Base-by-base conservation (phyloP, 2,329 filamentous ascomycete genomes). In the Neophaeococcomyces mojaviensis region DNA sequence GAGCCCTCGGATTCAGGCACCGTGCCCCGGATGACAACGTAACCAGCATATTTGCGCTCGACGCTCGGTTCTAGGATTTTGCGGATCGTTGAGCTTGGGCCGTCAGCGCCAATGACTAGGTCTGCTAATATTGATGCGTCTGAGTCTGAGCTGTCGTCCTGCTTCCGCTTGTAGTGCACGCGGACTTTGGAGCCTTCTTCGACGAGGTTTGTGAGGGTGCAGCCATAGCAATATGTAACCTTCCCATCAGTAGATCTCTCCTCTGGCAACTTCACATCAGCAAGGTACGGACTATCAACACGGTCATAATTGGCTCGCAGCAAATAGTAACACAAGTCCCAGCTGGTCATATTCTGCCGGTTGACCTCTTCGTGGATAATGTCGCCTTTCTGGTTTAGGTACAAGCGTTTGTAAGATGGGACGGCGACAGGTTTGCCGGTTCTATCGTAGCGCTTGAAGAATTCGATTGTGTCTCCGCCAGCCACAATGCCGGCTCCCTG, bases 1-100 rank as follows among this genome's bases (percentile, higher is more conserved):
- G 61, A 65, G 3, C 64, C 61, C 30, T 66, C 61, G n/a, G 51
- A 44, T 50, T 73, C 69, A 2, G 51, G 55, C 3, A 72, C 56
- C 0, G 66, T 70, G 2, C 69, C 70, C 7, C 70, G 58, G 19
- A 68, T 62, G 3, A 66, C 67, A 49, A 66, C 65, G 56, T 72
- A 71, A 2, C 68, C 67, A 4, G 52, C 50, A 40, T 58, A 59
- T 19, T 52, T 49, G 24, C 50, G 36, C 26, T 48, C 43, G 22
- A 50, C 45, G 18, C 49, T 44, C 1, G 53, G 49, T 28, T 44
- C 49, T 10, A 57, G 31, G 15, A 55, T 50, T 35, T 51, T 50
- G 8, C 54, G 49, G 30, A 58, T 46, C 8, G 49, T 54, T 2
- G 53, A 57, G 40, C 51, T 51, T 4, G 53, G 38, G 12, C 55